Evolutionary conservation across 495 filamentous ascomycete genomes (phyloP), one percentile per base, ranked within the genome.

Genomic region (Immersiella caudata): DNA sequence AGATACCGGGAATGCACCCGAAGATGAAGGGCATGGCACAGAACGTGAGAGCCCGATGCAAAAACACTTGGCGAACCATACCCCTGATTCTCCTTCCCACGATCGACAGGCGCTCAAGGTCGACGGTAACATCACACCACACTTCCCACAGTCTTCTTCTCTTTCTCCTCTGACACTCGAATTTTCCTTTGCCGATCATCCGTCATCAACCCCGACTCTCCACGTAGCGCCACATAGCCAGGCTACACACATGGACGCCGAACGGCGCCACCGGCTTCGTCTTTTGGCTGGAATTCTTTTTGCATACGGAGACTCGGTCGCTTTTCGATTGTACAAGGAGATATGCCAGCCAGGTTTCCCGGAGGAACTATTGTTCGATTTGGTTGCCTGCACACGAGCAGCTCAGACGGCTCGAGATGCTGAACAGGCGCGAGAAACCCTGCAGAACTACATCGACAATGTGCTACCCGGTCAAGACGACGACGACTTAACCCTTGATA

Each of bases 261-360:
- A n/a, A 33, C 29, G 29, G 29, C 29, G 29, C 29, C 29, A 3
- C 8, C 29, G 8, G 29, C 24, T 33, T 20, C 60, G 51, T 20
- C 4, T 49, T 0, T 57, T 70, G 0, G 68, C 68, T 4, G 60
- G 68, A 12, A 55, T 65, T 7, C 60, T 72, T 16, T 46, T 60
- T 18, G 68, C 56, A 51, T 50, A 62, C 7, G 70, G 72, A 0
- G 72, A 72, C 50, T 22, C 64, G 20, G 52, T 49, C 18, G 27
- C 68, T 12, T 69, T 67, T 40, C 40, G 22, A 20, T 64, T 72
- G 22, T 46, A 60, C 27, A 18, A 24, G 0, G 24, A 20, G 0
- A 58, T 72, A 0, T 63, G 61, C 58, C 24, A 57, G 6, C 24
- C 7, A 2, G 56, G 14, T 0, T 16, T 2, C 29, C 26, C 26